Base-by-base conservation (phyloP, 1,139 yeast genomes). In the Kodamaea ohmeri region DNA sequence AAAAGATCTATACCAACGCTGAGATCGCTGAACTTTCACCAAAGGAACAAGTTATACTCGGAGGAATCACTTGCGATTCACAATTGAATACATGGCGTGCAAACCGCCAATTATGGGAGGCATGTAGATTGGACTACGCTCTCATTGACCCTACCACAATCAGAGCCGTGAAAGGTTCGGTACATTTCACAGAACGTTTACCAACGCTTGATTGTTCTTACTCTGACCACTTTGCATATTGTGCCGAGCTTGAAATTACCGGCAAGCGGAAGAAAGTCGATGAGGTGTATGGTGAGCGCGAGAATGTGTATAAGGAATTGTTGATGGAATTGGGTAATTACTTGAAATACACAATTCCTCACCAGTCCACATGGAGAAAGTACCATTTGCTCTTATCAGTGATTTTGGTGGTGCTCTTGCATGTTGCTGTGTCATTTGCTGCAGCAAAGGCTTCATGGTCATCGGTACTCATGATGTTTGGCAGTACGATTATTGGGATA, bases 171-270 rank as follows among this genome's bases (percentile, higher is more conserved):
- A 71, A 68, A 15, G 89, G 94, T 0, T 60, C 71, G 8, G 96
- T 89, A 2, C 71, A 73, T 24, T 89, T 90, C 55, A 80, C 88
- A 0, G 96, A 87, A 34, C 54, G 58, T 15, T 65, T 87, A 9
- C 82, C 85, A 0, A 65, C 65, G 68, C 69, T 2, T 61, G 82
- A 86, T 6, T 67, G 72, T 48, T 84, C 95, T 4, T 83, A 77
- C 48, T 88, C 96, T 0, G 99, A 92, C 56, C 98, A 92, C 65
- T 92, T 94, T 69, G 99, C 92, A 0, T 85, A 89, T 52, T 67
- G 78, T 22, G 81, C 87, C 13, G 76, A 78, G 13, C 56, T 82
- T 28, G 35, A 36, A 14, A 42, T 60, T 24, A 46, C 16, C 29
- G 40, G 9, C 6, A 9, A 25, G 6, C 15, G 15, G 13, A 17